A percentile compares a stretch with the other conserved stretches of the same genome.
phyloP scores from a whole-genome alignment of 139 green algal species.

The Spirogloea muscicola region DNA sequence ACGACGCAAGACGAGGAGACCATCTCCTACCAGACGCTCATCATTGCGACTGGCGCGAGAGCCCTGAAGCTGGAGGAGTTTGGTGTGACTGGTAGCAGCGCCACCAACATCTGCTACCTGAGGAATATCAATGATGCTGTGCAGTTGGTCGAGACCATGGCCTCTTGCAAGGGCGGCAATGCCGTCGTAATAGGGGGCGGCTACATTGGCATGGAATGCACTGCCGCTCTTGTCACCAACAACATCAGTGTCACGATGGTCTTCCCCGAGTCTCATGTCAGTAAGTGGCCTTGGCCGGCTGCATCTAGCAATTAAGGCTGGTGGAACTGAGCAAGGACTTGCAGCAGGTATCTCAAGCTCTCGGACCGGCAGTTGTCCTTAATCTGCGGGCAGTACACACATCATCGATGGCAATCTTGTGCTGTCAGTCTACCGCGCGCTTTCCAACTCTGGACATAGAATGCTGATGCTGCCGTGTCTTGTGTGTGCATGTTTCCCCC shows the following conservation, averaged over 20 bases:
- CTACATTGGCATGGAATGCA: conserved; percentile 83
- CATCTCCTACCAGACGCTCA: conserved; percentile 75
- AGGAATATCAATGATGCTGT: conserved; percentile 77
- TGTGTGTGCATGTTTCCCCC: conserved; percentile 45
- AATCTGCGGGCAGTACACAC: too few species aligned
- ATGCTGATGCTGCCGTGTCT: too few species aligned
- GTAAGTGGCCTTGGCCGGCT: conserved; percentile 38
- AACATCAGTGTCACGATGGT: conserved; percentile 78
- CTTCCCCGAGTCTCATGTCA: conserved; percentile 68
- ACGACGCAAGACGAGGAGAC: conserved; percentile 57
- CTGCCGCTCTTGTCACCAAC: conserved; percentile 62
- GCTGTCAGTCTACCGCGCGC: too few species aligned
- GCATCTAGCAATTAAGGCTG: too few species aligned
- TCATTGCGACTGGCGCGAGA: conserved; percentile 72
- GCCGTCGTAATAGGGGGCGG: conserved; percentile 73
- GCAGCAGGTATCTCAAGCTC: too few species aligned
- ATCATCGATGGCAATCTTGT: too few species aligned
- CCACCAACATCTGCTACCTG: conserved; percentile 74
- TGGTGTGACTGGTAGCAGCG: conserved; percentile 65
- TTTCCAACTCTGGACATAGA: too few species aligned
- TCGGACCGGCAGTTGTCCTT: too few species aligned
- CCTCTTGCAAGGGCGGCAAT: conserved; percentile 3
- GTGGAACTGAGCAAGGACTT: too few species aligned
- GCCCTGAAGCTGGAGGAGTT: conserved; percentile 69
- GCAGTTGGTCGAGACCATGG: conserved; percentile 61